Percentiles rank a stretch among this genome's conserved stretches.
phyloP scores from a whole-genome alignment of 2,329 filamentous ascomycete genomes.

The Alternaria infectoria region DNA sequence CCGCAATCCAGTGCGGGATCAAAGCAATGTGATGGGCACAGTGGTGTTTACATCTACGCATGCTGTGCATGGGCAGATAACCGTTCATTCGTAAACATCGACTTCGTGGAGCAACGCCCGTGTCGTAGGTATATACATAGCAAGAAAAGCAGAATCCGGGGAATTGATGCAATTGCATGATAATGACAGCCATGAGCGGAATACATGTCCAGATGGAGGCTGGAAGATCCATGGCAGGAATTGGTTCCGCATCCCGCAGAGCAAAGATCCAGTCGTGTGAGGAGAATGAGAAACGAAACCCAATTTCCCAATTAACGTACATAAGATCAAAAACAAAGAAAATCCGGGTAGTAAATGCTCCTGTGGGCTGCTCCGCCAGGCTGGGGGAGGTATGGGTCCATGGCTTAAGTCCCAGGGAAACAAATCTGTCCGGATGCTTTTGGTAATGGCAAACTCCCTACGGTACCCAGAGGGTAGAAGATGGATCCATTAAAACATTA shows the following conservation, averaged over 20 bases:
- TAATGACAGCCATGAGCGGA: conserved; percentile 9
- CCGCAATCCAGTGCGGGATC: background rate
- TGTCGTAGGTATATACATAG: conserved; percentile 45
- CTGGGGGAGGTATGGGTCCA: conserved; percentile 18
- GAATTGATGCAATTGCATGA: conserved; percentile 10
- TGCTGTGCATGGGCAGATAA: conserved; percentile 40
- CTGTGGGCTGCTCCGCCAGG: conserved; percentile 16
- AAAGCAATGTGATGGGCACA: background rate
- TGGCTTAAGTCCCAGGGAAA: conserved; percentile 23
- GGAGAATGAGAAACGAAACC: conserved; percentile 16
- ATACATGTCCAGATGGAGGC: conserved; percentile 8
- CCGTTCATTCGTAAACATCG: conserved; percentile 44
- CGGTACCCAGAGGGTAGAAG: conserved; percentile 30
- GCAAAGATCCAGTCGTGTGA: conserved; percentile 7
- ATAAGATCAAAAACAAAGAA: conserved; percentile 20
- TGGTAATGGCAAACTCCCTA: conserved; percentile 29
- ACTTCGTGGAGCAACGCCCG: conserved; percentile 17
- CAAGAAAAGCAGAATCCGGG: conserved; percentile 24
- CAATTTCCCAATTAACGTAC: conserved; percentile 23
- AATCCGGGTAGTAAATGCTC: conserved; percentile 19
- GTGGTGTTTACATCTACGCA: conserved; percentile 9
- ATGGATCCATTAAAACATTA: conserved; percentile 35
- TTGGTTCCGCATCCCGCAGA: conserved; percentile 10
- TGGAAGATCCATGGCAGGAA: conserved; percentile 10
- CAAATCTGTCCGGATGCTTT: conserved; percentile 33